phyloP scores from a whole-genome alignment of 2,329 filamentous ascomycete genomes.

The Venturia nashicola region DNA sequence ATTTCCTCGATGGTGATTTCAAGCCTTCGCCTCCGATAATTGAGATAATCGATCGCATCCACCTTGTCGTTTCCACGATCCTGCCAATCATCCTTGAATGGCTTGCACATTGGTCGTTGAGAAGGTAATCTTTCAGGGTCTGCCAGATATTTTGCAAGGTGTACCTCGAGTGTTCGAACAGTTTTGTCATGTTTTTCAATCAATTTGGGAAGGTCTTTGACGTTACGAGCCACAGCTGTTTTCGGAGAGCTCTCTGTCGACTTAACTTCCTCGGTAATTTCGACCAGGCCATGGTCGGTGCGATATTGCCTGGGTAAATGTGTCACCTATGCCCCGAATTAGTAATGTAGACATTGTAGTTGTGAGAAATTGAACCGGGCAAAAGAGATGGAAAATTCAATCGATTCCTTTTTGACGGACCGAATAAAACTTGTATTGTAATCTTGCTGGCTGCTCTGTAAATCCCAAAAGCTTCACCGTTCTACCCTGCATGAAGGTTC shows the following conservation, averaged over 20 bases:
- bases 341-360: neutral
- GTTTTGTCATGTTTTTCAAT: constrained; percentile 72
- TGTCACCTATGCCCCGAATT: constrained; percentile 9
- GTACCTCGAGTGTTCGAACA: constrained; percentile 69
- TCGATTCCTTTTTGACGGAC: neutral
- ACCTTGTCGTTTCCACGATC: constrained; percentile 61
- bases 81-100: constrained; percentile 65
- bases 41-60: constrained; percentile 90
- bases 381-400: neutral
- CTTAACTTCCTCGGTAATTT: constrained; percentile 68
- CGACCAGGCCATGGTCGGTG: constrained; percentile 76
- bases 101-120: constrained; percentile 64
- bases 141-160: constrained; percentile 63
- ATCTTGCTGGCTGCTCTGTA: neutral
- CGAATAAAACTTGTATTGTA: neutral
- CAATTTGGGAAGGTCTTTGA: constrained; percentile 78
- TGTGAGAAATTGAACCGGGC: neutral
- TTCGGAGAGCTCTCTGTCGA: constrained; percentile 68
- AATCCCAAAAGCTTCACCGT: neutral
- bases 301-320: constrained; percentile 35
- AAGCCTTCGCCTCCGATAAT: constrained; percentile 70
- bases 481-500: neutral
- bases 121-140: constrained; percentile 37
- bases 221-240: constrained; percentile 80
- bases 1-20: constrained; percentile 78